phyloP scores from a whole-genome alignment of 345 rosid species.

The Eucalyptus rudis region DNA sequence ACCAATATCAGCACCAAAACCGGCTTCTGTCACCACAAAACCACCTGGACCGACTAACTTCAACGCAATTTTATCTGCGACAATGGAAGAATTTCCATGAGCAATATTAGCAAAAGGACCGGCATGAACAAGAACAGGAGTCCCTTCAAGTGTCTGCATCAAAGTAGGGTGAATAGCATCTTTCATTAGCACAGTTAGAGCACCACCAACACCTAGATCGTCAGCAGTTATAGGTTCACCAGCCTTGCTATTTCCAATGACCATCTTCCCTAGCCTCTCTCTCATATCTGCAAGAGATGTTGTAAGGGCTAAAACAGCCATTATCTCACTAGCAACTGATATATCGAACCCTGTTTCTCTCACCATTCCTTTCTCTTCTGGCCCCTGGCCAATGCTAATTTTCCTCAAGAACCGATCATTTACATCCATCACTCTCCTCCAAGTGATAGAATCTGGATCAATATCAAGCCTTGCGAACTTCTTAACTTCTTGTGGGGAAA shows the following conservation, averaged over 20 bases:
- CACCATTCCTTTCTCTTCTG: constrained; percentile 95
- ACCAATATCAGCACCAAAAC: constrained; percentile 97
- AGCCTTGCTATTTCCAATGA: constrained; percentile 84
- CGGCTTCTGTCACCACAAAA: constrained; percentile 96
- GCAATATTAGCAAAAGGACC: constrained; percentile 99
- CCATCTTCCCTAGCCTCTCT: constrained; percentile 97
- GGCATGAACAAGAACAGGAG: constrained; percentile 96
- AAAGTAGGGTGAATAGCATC: constrained; percentile 94
- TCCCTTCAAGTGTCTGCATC: constrained; percentile 99
- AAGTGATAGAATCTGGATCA: constrained; percentile 72
- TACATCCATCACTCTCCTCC: constrained; percentile 99
- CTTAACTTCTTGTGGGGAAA: constrained; percentile 63
- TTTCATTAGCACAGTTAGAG: constrained; percentile 93
- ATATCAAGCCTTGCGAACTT: constrained; percentile 90
- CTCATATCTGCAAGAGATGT: constrained; percentile 95
- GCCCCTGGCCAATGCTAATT: constrained; percentile 85
- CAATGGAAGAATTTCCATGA: constrained; percentile 95
- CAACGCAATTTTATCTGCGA: constrained; percentile 94
- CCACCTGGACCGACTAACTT: constrained; percentile 97
- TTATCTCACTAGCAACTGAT: constrained; percentile 97
- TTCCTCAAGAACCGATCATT: constrained; percentile 94
- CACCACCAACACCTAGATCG: constrained; percentile 98
- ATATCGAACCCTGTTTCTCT: constrained; percentile 97
- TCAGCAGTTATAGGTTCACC: constrained; percentile 96
- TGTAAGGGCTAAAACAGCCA: constrained; percentile 98